phyloP scores from a whole-genome alignment of 2,329 filamentous ascomycete genomes.

The Calonectria pseudoturangicola region DNA sequence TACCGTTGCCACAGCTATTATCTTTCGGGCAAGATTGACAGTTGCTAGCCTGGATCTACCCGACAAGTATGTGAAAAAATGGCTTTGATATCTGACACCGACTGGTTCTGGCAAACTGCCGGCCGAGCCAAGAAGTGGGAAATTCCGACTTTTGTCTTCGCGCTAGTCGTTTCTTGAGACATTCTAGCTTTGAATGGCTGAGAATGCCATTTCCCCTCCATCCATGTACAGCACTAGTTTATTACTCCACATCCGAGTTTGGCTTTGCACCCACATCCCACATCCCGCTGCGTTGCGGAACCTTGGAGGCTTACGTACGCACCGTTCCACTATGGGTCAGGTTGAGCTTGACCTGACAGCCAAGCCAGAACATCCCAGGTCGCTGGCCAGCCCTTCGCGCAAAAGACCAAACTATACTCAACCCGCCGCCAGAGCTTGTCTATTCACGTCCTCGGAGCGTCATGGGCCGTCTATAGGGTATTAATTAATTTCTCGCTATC shows the following conservation, averaged over 20 bases:
- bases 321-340: constrained; percentile 49
- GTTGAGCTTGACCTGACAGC: constrained; percentile 31
- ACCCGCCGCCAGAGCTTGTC: not conserved
- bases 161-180: constrained; percentile 55
- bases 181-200: constrained; percentile 52
- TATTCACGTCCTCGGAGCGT: constrained; percentile 2
- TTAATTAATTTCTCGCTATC: not conserved
- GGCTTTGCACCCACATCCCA: constrained; percentile 42
- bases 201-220: constrained; percentile 42
- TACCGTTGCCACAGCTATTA: not conserved
- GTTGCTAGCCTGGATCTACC: not conserved
- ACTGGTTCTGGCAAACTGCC: constrained; percentile 44
- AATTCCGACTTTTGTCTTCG: constrained; percentile 45
- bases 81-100: constrained; percentile 1
- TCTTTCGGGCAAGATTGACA: constrained; percentile 25
- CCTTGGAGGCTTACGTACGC: constrained; percentile 51
- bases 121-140: constrained; percentile 42
- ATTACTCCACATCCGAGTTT: constrained; percentile 43
- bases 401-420: constrained; percentile 7
- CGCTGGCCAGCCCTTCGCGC: constrained; percentile 37
- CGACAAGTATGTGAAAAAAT: constrained; percentile 2
- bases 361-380: constrained; percentile 32
- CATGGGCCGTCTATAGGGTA: not conserved
- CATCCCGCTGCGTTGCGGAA: constrained; percentile 46
- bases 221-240: constrained; percentile 16